Evolutionary conservation across 2,329 filamentous ascomycete species (phyloP).

Genomic region (Pseudogymnoascus sp.): DNA sequence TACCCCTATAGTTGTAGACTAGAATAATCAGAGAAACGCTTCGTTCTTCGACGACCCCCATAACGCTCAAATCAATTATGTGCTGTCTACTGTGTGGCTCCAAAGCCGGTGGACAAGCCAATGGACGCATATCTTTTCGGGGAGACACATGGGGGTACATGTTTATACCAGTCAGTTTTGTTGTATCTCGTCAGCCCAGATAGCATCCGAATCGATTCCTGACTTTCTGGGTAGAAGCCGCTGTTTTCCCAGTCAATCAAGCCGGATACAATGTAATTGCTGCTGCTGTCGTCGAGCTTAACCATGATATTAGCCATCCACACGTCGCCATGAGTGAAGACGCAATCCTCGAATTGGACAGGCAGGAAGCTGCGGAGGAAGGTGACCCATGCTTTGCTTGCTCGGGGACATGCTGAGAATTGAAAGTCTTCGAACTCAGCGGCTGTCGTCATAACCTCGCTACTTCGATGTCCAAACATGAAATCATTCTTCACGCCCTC

Average conservation of each 20-base stretch:
- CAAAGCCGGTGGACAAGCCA: conserved; percentile 11
- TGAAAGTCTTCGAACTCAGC: conserved; percentile 18
- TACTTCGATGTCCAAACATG: neutral
- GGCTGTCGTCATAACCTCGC: conserved; percentile 16
- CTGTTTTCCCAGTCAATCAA: conserved; percentile 19
- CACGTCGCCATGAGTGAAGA: conserved; percentile 20
- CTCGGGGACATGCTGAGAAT: conserved; percentile 15
- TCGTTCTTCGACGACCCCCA: neutral
- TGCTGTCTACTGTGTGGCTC: neutral
- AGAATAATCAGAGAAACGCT: neutral
- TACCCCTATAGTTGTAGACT: neutral
- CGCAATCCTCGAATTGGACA: neutral
- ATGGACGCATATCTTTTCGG: conserved; percentile 1
- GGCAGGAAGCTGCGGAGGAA: conserved; percentile 18
- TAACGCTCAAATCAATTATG: neutral
- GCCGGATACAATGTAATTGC: conserved; percentile 15
- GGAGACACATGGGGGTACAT: conserved; percentile 14
- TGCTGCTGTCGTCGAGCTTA: conserved; percentile 11
- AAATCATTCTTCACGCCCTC: conserved; percentile 17
- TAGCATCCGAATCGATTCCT: conserved; percentile 14
- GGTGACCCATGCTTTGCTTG: conserved; percentile 12
- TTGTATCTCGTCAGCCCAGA: conserved; percentile 1
- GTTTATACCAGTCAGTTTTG: conserved; percentile 13
- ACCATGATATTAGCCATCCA: conserved; percentile 20
- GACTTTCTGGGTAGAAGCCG: conserved; percentile 19